phyloP scores from a whole-genome alignment of 768 basidiomycete species.

The Pulveroboletus ravenelii region DNA sequence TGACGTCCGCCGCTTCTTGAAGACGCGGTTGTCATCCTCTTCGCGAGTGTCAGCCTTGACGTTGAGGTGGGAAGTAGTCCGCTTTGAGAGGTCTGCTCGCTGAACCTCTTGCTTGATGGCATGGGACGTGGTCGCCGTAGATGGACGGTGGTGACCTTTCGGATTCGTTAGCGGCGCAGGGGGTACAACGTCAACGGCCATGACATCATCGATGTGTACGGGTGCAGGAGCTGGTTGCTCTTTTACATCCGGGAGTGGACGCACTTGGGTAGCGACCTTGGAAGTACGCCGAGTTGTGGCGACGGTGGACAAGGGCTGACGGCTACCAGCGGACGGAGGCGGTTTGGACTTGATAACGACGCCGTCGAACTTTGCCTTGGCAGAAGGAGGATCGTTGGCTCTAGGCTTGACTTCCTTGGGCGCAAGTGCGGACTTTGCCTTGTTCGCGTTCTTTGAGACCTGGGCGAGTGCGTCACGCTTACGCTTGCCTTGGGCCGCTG shows the following conservation, averaged over 20 bases:
- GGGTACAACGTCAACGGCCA: slow-evolving; percentile 45
- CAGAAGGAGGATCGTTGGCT: slow-evolving; percentile 38
- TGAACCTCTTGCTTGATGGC: slow-evolving; percentile 28
- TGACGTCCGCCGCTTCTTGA: slow-evolving; percentile 75
- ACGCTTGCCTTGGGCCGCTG: slow-evolving; percentile 53
- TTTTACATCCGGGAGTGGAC: slow-evolving; percentile 28
- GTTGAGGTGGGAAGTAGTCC: slow-evolving; percentile 31
- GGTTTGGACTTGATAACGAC: slow-evolving; percentile 55
- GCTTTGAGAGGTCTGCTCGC: slow-evolving; percentile 24
- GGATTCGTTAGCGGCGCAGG: slow-evolving; percentile 7
- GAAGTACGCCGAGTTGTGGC: slow-evolving; percentile 39
- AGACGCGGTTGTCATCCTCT: slow-evolving; percentile 54
- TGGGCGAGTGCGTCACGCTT: slow-evolving; percentile 76
- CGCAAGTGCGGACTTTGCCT: slow-evolving; percentile 35
- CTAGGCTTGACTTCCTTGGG: slow-evolving; percentile 50
- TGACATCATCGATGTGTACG: slow-evolving; percentile 45
- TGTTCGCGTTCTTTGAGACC: slow-evolving; percentile 51
- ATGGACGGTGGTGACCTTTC: slow-evolving; percentile 29
- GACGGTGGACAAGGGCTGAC: slow-evolving; percentile 55
- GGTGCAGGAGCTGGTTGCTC: slow-evolving; percentile 18
- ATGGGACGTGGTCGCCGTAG: slow-evolving; percentile 12
- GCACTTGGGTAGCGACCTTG: slow-evolving; percentile 24
- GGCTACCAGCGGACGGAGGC: slow-evolving; percentile 28
- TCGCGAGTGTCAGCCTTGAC: slow-evolving; percentile 38
- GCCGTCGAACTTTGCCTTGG: slow-evolving; percentile 54